Percentiles rank a stretch among this genome's conserved stretches.
phyloP scores from a whole-genome alignment of 1,139 yeast genomes.

The Taiozyma sp. region DNA sequence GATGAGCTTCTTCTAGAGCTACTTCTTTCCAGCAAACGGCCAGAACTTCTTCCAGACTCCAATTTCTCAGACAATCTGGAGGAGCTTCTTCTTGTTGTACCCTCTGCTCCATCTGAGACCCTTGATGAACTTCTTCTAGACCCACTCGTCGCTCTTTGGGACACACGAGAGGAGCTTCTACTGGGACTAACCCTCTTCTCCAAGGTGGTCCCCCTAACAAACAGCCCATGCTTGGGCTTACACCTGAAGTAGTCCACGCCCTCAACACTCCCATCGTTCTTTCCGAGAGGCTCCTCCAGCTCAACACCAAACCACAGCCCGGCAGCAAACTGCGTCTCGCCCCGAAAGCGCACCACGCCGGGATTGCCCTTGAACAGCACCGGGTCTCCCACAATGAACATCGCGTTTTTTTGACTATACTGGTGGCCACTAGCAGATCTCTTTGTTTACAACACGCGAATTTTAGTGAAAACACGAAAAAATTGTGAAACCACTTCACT shows the following conservation, averaged over 20 bases:
- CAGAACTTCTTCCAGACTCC: slow-evolving; percentile 3
- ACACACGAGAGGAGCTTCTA: not conserved
- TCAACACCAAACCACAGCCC: slow-evolving; percentile 82
- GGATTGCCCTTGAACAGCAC: slow-evolving; percentile 37
- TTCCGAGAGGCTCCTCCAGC: slow-evolving; percentile 58
- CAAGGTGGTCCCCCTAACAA: slow-evolving; percentile 35
- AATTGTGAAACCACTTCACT: not conserved
- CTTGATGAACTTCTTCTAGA: slow-evolving; percentile 3
- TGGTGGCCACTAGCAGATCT: not conserved
- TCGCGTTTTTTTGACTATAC: not conserved
- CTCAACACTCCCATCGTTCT: slow-evolving; percentile 72
- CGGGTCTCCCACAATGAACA: slow-evolving; percentile 32
- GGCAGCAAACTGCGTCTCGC: slow-evolving; percentile 50
- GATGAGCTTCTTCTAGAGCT: not conserved
- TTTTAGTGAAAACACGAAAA: not conserved
- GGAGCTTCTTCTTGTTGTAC: not conserved
- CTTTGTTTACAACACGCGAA: not conserved
- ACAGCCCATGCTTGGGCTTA: slow-evolving; percentile 47
- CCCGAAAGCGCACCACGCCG: slow-evolving; percentile 46
- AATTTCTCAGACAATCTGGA: not conserved
- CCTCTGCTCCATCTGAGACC: not conserved
- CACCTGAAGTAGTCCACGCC: slow-evolving; percentile 61
- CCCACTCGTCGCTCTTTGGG: not conserved
- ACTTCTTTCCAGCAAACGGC: not conserved
- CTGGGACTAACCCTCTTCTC: not conserved